Evolutionary conservation across 129 eudicot species (phyloP), one percentile per base, ranked within the genome.

Genomic region (Flaveria ramosissima): DNA sequence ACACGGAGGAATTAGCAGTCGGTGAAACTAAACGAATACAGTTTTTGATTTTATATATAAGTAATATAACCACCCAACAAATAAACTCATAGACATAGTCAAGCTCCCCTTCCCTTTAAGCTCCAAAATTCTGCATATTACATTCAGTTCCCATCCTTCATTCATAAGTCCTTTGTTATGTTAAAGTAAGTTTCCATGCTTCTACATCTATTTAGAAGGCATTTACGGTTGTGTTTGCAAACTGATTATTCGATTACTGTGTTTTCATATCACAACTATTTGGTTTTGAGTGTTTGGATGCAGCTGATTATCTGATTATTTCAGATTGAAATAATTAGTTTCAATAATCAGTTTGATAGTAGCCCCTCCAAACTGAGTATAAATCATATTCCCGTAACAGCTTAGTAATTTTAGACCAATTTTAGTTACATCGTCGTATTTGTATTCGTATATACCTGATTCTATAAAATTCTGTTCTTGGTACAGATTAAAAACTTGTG

Each of bases 401-500:
- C 63, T 19, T 56, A 17, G 61, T 53, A 2, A 19, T 19, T 9
- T 20, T 56, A 9, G 21, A 56, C 13, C 63, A 21, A 9, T 56
- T 56, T 56, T 56, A 20, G 17, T 20, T 56, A 10, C 9, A n/a
- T 4, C n/a, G 9, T n/a, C n/a, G 20, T 3, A 4, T 8, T 56
- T 56, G 63, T 20, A 20, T 2, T 7, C 13, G 21, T 2, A 56
- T 21, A 19, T 56, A 56, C 26, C 66, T 60, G 12, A 61, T 73
- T 4, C 41, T 5, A 61, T 61, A n/a, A 63, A 30, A 63, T 43
- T 15, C 19, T 30, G 69, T 30, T 63, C 20, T 43, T 30, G 45
- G 21, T 63, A 60, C 87, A 93, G 97, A 56, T 81, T 93, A 46
- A 90, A 73, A 86, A 85, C 87, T 69, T 90, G 97, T 71, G 98